Evolutionary conservation across 139 green algal genomes (phyloP), one percentile per base, ranked within the genome.

Genomic region (Coccomyxa sp.): DNA sequence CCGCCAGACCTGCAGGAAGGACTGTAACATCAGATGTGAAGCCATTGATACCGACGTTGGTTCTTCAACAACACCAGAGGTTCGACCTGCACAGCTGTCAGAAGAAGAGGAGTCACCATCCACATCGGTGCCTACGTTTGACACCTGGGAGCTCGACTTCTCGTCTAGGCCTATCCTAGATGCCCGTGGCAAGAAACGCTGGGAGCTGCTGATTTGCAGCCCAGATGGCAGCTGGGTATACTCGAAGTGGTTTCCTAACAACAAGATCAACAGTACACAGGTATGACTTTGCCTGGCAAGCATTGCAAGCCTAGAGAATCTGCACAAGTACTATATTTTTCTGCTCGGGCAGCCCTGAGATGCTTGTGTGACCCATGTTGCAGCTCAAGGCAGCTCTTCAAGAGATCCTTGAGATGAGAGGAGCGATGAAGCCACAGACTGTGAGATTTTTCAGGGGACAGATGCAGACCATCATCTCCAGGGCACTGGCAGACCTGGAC

Each of bases 391-490:
- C 88, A 23, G 92, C 93, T 0, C 81, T 99, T 4, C 84, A 95
- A 77, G 78, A 80, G 4, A 59, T 99, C 9, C 85, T 99, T 23
- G 77, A 85, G 1, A 84, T 91, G 86, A 81, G 84, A 23, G 97
- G 94, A 0, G 92, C 92, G 0, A 84, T 88, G 58, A 86, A 82
- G 45, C 97, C 97, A 14, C 84, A 91, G 67, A 92, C 91, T 58
- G 92, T 93, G 0, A 88, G 93, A 7, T 99, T 97, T 89, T 99
- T 99, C 89, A 86, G 97, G 10, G 93, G 90, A 27, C 96, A 99
- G 87, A 99, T 99, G 97, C 90, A 96, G 82, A 99, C 97, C 60
- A 99, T 99, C 90, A 99, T 99, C 82, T 93, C 91, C 17, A 92
- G 94, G 58, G 97, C 97, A 13, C 90, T 98, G 23, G 87, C 80